Base-by-base conservation (phyloP, 2,329 filamentous ascomycete genomes). In the Byssothecium circinans region DNA sequence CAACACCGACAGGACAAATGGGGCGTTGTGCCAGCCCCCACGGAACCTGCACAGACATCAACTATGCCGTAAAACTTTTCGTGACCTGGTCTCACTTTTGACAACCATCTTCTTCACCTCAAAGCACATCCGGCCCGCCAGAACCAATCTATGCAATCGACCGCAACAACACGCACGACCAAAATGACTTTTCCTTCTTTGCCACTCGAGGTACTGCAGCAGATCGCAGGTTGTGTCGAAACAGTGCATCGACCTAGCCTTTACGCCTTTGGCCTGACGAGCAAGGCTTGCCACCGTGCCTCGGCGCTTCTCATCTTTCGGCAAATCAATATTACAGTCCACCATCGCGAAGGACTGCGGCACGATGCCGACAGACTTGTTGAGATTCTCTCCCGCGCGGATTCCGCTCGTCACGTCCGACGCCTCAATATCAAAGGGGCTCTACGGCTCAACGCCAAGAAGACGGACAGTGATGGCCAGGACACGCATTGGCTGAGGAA, bases 121-220 rank as follows among this genome's bases (percentile, higher is more conserved):
- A n/a, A n/a, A n/a, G n/a, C n/a, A n/a, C n/a, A n/a, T n/a, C n/a
- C n/a, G n/a, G n/a, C n/a, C n/a, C n/a, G n/a, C n/a, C n/a, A n/a
- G n/a, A n/a, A n/a, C n/a, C n/a, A n/a, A n/a, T n/a, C n/a, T n/a
- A n/a, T n/a, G n/a, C n/a, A n/a, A n/a, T n/a, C n/a, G n/a, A n/a
- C n/a, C n/a, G n/a, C n/a, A n/a, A n/a, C n/a, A n/a, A n/a, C n/a
- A n/a, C n/a, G n/a, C n/a, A n/a, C n/a, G n/a, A n/a, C 36, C 35
- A 49, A 25, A 43, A 49, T 49, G 35, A 40, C 34, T 37, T 17
- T 54, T 7, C 18, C 41, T 40, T 43, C 46, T 32, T 39, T 60
- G 47, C 57, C 57, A 22, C 45, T 58, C 29, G 54, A 61, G 33
- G 40, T 57, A 45, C 17, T 47, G 37, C 52, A 56, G 50, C 49